Evolutionary conservation across 441 rosid species (phyloP), one percentile per base, ranked within the genome.

Genomic region (Brassica hybrid): DNA sequence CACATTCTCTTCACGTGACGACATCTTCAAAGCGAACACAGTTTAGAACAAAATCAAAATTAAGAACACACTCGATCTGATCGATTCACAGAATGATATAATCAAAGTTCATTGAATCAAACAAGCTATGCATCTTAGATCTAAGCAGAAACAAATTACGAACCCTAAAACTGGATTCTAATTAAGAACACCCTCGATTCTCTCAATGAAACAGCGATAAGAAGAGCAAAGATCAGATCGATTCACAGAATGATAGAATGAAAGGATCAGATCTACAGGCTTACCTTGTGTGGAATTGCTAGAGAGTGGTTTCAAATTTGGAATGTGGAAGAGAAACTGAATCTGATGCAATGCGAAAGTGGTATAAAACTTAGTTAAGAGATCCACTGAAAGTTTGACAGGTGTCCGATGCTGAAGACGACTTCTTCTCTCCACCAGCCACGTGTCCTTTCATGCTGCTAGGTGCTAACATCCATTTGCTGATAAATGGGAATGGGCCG

Each of bases 1-100:
- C 11, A 90, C 97, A 84, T 86, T 83, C 71, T 89, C 96, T 79
- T 92, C 94, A 0, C 93, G 86, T 13, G 97, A 34, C 6, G 87
- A 80, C 97, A 90, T 92, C 81, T 73, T 91, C 21, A 36, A n/a
- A 71, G 32, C 8, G 10, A 4, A 74, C 38, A 74, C 10, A 57
- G 50, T 11, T 69, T 69, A 69, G 9, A 9, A 25, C 50, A 43
- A 11, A 43, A 43, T 3, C 50, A 43, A 11, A 30, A 45, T 45
- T 13, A 13, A 13, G 17, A 45, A 45, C 54, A 38, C 45, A 38
- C 45, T 38, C 45, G 45, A 45, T 45, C 52, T 4, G 54, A 48
- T 48, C 17, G 54, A 48, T 4, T 48, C 54, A n/a, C 54, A n/a
- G 54, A 48, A 13, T n/a, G 17, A 48, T 48, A 48, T 1, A 48